Evolutionary conservation across 2,329 filamentous ascomycete genomes (phyloP).

Genomic region (Thermoascus crustaceus): DNA sequence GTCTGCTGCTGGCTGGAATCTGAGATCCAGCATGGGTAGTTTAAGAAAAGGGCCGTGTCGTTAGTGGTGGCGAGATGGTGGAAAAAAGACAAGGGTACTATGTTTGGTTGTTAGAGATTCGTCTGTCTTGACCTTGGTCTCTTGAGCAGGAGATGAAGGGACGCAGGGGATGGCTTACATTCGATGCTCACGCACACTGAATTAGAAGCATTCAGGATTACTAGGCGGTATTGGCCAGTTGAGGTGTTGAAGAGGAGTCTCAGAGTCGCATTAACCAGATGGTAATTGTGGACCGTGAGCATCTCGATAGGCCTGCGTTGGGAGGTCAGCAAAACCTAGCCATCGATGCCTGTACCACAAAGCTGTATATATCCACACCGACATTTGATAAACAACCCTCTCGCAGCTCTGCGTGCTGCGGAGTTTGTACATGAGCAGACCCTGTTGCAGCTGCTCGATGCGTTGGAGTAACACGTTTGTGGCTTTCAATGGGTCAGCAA

Average conservation of each 20-base stretch:
- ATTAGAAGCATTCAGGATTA: conserved; percentile 2
- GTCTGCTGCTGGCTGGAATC: conserved; percentile 1
- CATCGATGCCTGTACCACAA: no score
- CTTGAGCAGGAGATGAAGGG: background rate
- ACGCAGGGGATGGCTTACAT: background rate
- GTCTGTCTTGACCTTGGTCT: no score
- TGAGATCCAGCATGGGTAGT: background rate
- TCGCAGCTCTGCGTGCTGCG: no score
- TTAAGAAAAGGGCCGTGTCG: background rate
- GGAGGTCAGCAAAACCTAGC: no score
- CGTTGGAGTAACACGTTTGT: no score
- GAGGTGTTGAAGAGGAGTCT: background rate
- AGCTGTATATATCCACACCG: no score
- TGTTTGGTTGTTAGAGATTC: background rate
- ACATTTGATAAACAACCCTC: no score
- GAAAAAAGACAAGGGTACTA: background rate
- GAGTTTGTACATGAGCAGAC: no score
- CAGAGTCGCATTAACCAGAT: background rate
- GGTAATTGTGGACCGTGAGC: conserved; percentile 1
- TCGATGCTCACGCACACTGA: conserved; percentile 3
- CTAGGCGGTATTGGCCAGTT: conserved; percentile 1
- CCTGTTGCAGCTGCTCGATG: no score
- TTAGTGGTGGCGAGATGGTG: background rate
- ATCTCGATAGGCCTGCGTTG: background rate
- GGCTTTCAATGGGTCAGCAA: no score